Evolutionary conservation across 768 basidiomycete genomes (phyloP), one percentile per base, ranked within the genome.

Genomic region (Pholiota molesta): DNA sequence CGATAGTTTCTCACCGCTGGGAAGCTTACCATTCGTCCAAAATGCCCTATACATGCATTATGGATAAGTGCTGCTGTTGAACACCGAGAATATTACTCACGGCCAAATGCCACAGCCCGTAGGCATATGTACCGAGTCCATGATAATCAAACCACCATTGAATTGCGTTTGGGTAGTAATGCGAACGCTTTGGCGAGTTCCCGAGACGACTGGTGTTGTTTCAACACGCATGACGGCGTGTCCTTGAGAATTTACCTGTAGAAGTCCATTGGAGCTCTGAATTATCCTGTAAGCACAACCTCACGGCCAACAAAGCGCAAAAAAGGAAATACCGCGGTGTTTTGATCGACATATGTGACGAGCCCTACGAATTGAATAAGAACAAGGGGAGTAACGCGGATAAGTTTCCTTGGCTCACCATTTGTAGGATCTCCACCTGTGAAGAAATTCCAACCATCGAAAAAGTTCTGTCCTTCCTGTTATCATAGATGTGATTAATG

Each of bases 81-180:
- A 59, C 52, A 55, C n/a, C 17, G 45, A 28, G 39, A 10, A 33
- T 28, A 49, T 47, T 7, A 81, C 81, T 73, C 59, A 83, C 75
- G 92, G 92, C 94, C 93, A 95, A 26, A 88, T 88, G 39, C 88
- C 94, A 74, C 94, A 96, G 14, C 94, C 95, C 0, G 88, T 87
- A 8, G 94, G 94, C 89, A 95, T 94, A 72, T 97, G 94, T 26
- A 87, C 81, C 26, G 92, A 84, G 74, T 96, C 94, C 81, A 95
- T 82, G 51, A 95, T 79, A 63, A 95, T 80, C 37, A 97, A 79
- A 8, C 86, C 85, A 14, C 83, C 90, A 35, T 83, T 90, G 69
- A 85, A 90, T 2, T 77, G 74, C 55, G 77, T 72, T 29, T 86
- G 71, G 0, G 89, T 86, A 52, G 86, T 87, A 66, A 98, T 90